Conservation (phyloP, 2,329 filamentous ascomycete species). For the Fusarium sublunatum region DNA sequence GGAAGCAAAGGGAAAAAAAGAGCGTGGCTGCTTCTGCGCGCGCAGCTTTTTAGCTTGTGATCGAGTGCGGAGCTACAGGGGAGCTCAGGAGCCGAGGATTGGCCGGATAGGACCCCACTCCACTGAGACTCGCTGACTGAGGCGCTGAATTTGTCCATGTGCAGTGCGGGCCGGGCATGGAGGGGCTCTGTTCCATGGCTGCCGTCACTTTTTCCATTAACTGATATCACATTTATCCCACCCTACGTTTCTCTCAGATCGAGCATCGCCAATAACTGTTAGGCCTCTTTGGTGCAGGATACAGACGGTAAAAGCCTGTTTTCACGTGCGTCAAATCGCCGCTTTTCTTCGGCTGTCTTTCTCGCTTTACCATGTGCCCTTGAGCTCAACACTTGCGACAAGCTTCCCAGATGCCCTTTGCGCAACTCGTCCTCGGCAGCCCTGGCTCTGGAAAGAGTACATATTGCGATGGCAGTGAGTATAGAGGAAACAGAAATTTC, state of each 20-base stretch:
- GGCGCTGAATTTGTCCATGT: conserved; percentile 39
- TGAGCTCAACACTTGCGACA: conserved; percentile 35
- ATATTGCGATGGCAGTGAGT: conserved; percentile 91
- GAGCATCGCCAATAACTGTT: conserved; percentile 1
- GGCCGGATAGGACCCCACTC: conserved; percentile 32
- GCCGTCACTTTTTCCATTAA: conserved; percentile 30
- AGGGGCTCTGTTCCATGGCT: conserved; percentile 37
- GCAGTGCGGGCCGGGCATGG: conserved; percentile 15
- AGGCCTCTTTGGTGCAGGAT: conserved; percentile 7
- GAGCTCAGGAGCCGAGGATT: conserved; percentile 45
- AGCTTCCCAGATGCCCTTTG: conserved; percentile 65
- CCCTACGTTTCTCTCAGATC: conserved; percentile 12
- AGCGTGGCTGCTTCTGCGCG: conserved; percentile 30
- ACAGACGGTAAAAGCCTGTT: conserved; percentile 24
- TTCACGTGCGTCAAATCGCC: conserved; percentile 7
- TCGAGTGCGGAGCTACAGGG: conserved; percentile 42
- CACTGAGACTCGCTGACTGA: conserved; percentile 28
- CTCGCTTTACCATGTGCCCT: conserved; percentile 40
- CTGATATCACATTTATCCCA: conserved; percentile 7
- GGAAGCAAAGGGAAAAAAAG: conserved; percentile 36
- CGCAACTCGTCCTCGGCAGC: conserved; percentile 89
- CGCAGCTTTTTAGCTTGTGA: conserved; percentile 47
- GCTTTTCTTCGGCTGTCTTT: neutral
- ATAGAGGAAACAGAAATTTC: fast-evolving
- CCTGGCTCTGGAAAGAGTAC: conserved; percentile 97